Evolutionary conservation across 768 basidiomycete species (phyloP).

Genomic region (Suillus spraguei): DNA sequence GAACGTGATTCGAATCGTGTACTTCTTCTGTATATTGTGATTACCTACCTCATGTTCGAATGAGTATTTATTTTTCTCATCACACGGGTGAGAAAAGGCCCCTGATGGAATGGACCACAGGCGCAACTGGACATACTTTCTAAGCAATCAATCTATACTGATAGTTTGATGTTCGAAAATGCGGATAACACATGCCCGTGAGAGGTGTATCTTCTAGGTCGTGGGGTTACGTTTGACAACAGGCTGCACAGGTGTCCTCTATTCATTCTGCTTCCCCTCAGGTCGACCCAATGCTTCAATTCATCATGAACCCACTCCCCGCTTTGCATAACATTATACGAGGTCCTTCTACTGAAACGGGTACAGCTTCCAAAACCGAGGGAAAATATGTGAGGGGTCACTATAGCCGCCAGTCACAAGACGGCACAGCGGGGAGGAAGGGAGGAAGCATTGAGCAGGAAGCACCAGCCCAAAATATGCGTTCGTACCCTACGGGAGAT

Average conservation of each 20-base stretch:
- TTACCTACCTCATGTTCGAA: background rate
- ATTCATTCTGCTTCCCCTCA: background rate
- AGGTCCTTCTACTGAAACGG: background rate
- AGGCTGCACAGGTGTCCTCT: too few species aligned
- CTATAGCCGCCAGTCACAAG: background rate
- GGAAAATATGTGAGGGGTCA: background rate
- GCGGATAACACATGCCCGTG: constrained; percentile 7
- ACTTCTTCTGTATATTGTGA: constrained; percentile 1
- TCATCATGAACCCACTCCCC: background rate
- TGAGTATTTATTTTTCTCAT: background rate
- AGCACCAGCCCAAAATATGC: background rate
- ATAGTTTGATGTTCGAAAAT: constrained; percentile 1
- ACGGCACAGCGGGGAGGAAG: background rate
- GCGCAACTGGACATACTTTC: constrained; percentile 6
- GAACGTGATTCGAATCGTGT: background rate
- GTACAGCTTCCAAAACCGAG: background rate
- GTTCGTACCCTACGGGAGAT: background rate
- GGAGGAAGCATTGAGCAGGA: background rate
- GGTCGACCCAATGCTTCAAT: background rate
- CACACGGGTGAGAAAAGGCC: background rate
- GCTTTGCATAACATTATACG: too few species aligned
- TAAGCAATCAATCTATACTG: constrained; percentile 1
- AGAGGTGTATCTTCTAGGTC: background rate
- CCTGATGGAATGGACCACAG: background rate
- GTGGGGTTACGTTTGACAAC: background rate